A percentile compares a stretch with the other conserved stretches of the same genome.
These are phyloP conservation scores for Candida takata DNA, from an alignment of 805 yeast genomes.

Conservation along the genomic window DNA sequence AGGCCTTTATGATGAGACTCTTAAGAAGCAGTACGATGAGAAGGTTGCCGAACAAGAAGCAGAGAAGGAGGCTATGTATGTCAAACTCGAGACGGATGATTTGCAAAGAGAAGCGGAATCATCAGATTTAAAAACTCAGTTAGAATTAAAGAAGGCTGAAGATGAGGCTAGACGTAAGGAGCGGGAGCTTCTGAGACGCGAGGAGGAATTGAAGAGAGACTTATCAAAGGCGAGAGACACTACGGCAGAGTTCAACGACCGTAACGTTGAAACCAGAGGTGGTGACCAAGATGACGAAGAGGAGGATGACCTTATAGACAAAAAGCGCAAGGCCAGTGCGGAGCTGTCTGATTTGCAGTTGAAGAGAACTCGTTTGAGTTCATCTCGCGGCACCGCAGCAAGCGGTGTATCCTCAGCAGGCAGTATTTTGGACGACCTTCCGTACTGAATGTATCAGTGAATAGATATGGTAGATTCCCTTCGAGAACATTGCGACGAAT, in stretches of 20 bases:
- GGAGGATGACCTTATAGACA: slow-evolving; percentile 7
- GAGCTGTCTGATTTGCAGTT: slow-evolving; percentile 16
- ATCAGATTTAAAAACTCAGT: slow-evolving; percentile 9
- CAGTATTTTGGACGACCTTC: slow-evolving; percentile 8
- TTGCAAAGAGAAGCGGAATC: slow-evolving; percentile 12
- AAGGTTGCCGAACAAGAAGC: slow-evolving; percentile 7
- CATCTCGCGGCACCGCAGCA: slow-evolving; percentile 1
- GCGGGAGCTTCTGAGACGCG: slow-evolving; percentile 2
- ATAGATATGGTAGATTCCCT: too few species aligned
- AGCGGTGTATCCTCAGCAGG: not conserved
- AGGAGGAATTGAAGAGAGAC: slow-evolving; percentile 1
- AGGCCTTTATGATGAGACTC: slow-evolving; percentile 30
- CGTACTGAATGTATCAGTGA: slow-evolving; percentile 10
- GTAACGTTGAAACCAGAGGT: too few species aligned
- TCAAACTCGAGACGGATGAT: slow-evolving; percentile 16
- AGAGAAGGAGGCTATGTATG: slow-evolving; percentile 8
- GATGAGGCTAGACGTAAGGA: slow-evolving; percentile 4
- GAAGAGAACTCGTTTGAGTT: slow-evolving; percentile 12
- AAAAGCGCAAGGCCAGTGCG: slow-evolving; percentile 17
- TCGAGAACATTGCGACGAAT: too few species aligned
- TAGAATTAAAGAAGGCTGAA: slow-evolving; percentile 5
- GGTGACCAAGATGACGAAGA: not conserved
- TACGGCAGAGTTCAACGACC: too few species aligned
- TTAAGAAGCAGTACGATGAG: slow-evolving; percentile 14
- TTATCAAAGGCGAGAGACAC: not conserved